Conservation (phyloP, 1,139 yeast genomes). For the Saccharomyces uvarum region DNA sequence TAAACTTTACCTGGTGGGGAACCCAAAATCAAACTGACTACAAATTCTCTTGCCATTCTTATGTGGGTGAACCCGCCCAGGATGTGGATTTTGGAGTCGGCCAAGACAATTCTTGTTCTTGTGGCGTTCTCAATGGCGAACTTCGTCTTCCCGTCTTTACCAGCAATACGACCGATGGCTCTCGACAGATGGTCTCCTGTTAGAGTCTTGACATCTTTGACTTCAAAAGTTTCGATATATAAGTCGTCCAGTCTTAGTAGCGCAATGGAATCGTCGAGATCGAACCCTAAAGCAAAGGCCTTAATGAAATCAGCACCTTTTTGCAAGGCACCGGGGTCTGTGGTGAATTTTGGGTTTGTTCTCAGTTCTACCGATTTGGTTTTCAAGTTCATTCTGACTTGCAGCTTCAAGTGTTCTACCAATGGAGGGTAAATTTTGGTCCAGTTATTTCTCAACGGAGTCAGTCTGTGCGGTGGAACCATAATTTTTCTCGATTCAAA, state of each 20-base stretch:
- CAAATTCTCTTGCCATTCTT: conserved; percentile 95
- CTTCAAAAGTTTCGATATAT: conserved; percentile 92
- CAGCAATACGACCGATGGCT: conserved; percentile 99
- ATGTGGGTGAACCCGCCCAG: conserved; percentile 95
- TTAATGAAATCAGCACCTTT: conserved; percentile 95
- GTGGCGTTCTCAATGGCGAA: conserved; percentile 98
- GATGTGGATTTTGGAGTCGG: conserved; percentile 92
- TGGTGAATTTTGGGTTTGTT: conserved; percentile 69
- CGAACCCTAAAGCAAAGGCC: conserved; percentile 93
- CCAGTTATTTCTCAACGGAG: conserved; percentile 87
- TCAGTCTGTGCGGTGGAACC: conserved; percentile 94
- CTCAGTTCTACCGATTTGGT: conserved; percentile 80
- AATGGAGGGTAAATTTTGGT: conserved; percentile 89
- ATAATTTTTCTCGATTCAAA: conserved; percentile 81
- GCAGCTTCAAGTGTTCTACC: conserved; percentile 88
- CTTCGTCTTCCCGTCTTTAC: conserved; percentile 97
- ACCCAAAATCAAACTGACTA: conserved; percentile 89
- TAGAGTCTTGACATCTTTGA: conserved; percentile 91
- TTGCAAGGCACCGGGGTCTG: conserved; percentile 89
- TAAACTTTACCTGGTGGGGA: conserved; percentile 98
- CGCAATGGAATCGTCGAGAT: conserved; percentile 94
- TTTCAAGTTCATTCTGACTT: conserved; percentile 88
- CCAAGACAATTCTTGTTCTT: conserved; percentile 92
- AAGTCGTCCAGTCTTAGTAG: conserved; percentile 87
- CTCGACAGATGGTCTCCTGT: conserved; percentile 94